These are phyloP conservation scores for Tetrahymena elliotti DNA, from an alignment of 73 alveolate species.

Conservation along the genomic window DNA sequence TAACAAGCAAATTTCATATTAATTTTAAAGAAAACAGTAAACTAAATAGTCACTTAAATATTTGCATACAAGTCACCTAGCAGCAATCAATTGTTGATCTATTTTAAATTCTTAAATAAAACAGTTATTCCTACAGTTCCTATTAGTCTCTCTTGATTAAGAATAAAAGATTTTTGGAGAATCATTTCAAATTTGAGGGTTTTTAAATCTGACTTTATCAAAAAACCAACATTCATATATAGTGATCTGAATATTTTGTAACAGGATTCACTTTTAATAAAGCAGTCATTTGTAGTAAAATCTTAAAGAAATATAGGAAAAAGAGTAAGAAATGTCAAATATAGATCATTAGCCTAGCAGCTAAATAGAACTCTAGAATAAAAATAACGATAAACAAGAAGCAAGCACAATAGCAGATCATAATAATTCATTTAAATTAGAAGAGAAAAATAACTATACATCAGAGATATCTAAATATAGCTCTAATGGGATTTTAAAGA, in stretches of 20 bases:
- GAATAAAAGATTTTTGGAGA: no score
- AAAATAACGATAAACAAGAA: background rate
- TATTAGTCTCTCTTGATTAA: no score
- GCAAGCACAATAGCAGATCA: background rate
- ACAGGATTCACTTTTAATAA: background rate
- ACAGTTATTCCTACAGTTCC: no score
- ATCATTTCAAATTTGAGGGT: no score
- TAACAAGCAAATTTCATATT: background rate
- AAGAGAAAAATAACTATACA: background rate
- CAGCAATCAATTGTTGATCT: background rate
- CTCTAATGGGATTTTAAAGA: background rate
- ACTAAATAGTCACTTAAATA: background rate
- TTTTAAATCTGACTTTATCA: no score
- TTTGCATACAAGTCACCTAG: background rate
- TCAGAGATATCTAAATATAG: background rate
- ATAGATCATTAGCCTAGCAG: background rate
- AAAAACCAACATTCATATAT: no score
- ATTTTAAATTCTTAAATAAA: no score
- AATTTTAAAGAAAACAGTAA: background rate
- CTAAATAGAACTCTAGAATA: background rate
- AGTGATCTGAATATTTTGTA: no score
- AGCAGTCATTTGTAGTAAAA: background rate
- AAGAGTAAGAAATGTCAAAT: background rate
- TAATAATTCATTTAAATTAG: background rate
- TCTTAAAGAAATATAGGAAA: background rate